Percentiles rank a stretch among this genome's conserved stretches.
Conservation (phyloP, 768 basidiomycete genomes). For the Leccinum incarnatum region DNA sequence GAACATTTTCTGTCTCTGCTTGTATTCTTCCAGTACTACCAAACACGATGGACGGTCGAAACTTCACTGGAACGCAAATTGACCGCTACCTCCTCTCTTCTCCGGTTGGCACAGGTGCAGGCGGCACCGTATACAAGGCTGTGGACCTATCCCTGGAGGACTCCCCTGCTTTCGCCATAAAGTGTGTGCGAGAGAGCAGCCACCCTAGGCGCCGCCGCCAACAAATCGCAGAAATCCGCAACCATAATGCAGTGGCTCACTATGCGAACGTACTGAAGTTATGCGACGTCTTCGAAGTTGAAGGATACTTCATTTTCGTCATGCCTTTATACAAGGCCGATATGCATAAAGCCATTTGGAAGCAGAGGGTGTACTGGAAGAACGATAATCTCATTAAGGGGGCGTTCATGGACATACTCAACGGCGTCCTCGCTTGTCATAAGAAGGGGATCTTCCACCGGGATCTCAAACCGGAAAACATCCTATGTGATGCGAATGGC, state of each 20-base stretch:
- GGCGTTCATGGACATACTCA: constrained; percentile 72
- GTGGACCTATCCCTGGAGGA: constrained; percentile 44
- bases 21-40: no score
- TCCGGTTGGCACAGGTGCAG: constrained; percentile 69
- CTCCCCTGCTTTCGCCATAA: constrained; percentile 60
- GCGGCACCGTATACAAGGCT: constrained; percentile 76
- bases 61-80: constrained; percentile 51
- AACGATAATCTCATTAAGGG: constrained; percentile 60
- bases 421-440: constrained; percentile 77
- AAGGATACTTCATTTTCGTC: constrained; percentile 62
- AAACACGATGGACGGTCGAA: constrained; percentile 25
- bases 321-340: constrained; percentile 63
- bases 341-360: constrained; percentile 59
- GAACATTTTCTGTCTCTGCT: no score
- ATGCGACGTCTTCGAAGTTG: constrained; percentile 58
- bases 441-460: constrained; percentile 71
- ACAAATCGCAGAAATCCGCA: constrained; percentile 65
- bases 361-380: constrained; percentile 47
- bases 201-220: constrained; percentile 51
- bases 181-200: constrained; percentile 59
- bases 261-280: constrained; percentile 62
- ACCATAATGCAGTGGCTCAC: constrained; percentile 46
- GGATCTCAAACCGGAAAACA: constrained; percentile 85
- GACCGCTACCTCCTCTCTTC: constrained; percentile 61
- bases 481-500: constrained; percentile 59